Evolutionary conservation across 2,329 filamentous ascomycete genomes (phyloP).

Genomic region (Ophiocordyceps polyrhachis-furcata): DNA sequence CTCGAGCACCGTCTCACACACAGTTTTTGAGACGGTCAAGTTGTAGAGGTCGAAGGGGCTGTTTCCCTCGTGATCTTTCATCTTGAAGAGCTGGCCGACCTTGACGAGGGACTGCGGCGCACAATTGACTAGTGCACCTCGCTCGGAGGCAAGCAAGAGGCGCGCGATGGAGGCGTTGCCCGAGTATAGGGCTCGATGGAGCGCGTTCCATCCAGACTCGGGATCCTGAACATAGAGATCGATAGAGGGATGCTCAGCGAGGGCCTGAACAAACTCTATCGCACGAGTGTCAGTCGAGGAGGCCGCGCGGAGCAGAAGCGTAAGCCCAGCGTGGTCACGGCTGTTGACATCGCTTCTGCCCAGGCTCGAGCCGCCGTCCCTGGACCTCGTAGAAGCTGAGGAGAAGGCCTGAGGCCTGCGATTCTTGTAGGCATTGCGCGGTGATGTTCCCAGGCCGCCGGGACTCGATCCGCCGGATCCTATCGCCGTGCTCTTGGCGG

Average conservation of each 20-base stretch:
- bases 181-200: conserved; percentile 78
- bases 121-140: conserved; percentile 41
- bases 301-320: conserved; percentile 66
- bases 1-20: conserved; percentile 31
- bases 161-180: conserved; percentile 79
- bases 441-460: conserved; percentile 27
- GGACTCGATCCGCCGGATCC: conserved; percentile 19
- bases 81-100: conserved; percentile 67
- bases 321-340: conserved; percentile 65
- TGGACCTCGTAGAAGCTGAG: conserved; percentile 22
- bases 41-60: conserved; percentile 89
- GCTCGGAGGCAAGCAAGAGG: conserved; percentile 61
- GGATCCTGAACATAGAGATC: conserved; percentile 76
- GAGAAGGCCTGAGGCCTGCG: conserved; percentile 34
- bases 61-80: conserved; percentile 88
- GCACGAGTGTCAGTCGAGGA: conserved; percentile 55
- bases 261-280: conserved; percentile 53
- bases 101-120: conserved; percentile 39
- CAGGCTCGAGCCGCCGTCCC: conserved; percentile 23
- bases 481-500: conserved; percentile 33
- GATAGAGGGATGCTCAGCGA: conserved; percentile 65
- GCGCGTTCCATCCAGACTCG: conserved; percentile 89
- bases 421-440: conserved; percentile 27
- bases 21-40: conserved; percentile 64
- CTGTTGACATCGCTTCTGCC: conserved; percentile 59